Evolutionary conservation across 2,329 filamentous ascomycete species (phyloP), one percentile per base, ranked within the genome.

Genomic region (Fusarium floridanum): DNA sequence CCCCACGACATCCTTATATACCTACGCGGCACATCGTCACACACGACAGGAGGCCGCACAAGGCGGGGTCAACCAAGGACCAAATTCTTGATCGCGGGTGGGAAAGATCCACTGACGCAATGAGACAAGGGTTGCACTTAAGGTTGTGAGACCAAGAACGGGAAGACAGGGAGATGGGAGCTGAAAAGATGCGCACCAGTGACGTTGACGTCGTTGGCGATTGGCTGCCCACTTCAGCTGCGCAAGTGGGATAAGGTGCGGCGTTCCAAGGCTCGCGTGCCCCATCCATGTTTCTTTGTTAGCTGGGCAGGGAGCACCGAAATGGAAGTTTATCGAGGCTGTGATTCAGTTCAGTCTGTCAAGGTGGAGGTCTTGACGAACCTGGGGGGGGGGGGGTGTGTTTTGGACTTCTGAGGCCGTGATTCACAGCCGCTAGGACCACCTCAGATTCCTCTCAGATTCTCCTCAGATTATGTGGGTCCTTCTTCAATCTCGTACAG

Each of bases 81-180:
- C 9, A 17, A 17, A 39, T 71, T 50, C 68, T 60, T 72, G 65
- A 67, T 74, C 67, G 39, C 27, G 61, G 41, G 27, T 9, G 43
- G 39, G 59, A 64, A 66, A 61, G 34, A 64, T 48, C 62, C 64
- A 32, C 74, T 77, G 75, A 77, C 72, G 75, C 75, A 76, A 76
- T 63, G 27, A 34, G 27, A 59, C 64, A 66, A 66, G 68, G 71
- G 48, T 62, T 63, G 48, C n/a, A n/a, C 57, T 59, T 24, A 32
- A 48, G 61, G 29, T 48, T 24, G 60, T 56, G 22, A 57, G 56
- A 66, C 64, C 45, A 59, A 22, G 8, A 8, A 32, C 8, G 29
- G 29, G 10, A 32, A 32, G 41, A 45, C 20, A 45, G 39, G 36
- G 20, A 61, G 32, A 45, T 57, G 34, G 22, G 57, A 60, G 64